Evolutionary conservation across 306 rosid genomes (phyloP), one percentile per base, ranked within the genome.

Genomic region (Vicia sativa): DNA sequence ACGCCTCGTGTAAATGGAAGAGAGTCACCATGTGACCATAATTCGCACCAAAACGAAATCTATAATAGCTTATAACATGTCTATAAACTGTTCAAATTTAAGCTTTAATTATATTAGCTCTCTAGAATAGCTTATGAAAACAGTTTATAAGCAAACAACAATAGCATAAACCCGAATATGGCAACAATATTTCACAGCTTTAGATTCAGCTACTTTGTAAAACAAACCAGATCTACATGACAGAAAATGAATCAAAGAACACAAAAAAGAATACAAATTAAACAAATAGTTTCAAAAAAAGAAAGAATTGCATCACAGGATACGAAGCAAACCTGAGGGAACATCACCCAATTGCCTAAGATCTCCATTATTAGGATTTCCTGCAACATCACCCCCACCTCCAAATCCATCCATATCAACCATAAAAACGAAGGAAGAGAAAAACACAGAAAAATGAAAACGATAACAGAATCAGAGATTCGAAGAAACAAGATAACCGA

Each of bases 331-430:
- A 88, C 99, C 95, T 83, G 86, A n/a, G 19, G 96, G 72, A 88
- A 70, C 82, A 59, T 39, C 74, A 67, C 87, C 85, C 54, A 79
- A 82, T 64, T 80, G 95, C 66, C 66, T 45, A 71, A 78, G 91
- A 87, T 85, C 86, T 70, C 69, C 75, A 55, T 82, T 63, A 75
- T 68, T 72, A 77, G 89, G 77, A 79, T 85, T 77, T 56, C 79
- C 87, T 39, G 79, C 89, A 78, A 84, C 15, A 59, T 81, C 75
- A 74, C 79, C 83, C 84, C 89, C 91, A 74, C 74, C 83, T 72
- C 84, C 88, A 61, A 81, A 84, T 72, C 87, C 88, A 77, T 92
- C 96, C 98, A 92, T 90, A 44, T 82, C 83, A 69, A 78, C 56
- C 82, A 81, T 81, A 49, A 70, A 74, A 70, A 41, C 50, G 54